Evolutionary conservation across 2,329 filamentous ascomycete genomes (phyloP).

Genomic region (Fusarium sp.): DNA sequence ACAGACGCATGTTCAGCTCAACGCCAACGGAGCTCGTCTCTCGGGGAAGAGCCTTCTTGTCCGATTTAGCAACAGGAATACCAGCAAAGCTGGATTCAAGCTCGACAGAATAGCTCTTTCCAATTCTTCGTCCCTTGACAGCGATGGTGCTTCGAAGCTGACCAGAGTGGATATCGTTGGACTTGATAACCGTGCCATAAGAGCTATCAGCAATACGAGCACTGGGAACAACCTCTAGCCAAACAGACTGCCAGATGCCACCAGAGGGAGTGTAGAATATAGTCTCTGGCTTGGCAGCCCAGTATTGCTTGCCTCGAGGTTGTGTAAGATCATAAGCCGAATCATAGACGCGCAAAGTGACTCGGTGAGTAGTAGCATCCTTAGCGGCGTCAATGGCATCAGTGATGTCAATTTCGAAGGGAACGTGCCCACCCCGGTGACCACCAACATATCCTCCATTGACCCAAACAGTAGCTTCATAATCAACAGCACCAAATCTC

Average conservation of each 20-base stretch:
- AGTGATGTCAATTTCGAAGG: slow-evolving; percentile 65
- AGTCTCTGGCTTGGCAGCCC: slow-evolving; percentile 66
- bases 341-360: slow-evolving; percentile 68
- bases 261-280: slow-evolving; percentile 67
- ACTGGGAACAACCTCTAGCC: slow-evolving; percentile 63
- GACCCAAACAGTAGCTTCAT: slow-evolving; percentile 66
- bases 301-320: slow-evolving; percentile 74
- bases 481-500: slow-evolving; percentile 69
- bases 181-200: slow-evolving; percentile 64
- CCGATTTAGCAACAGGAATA: slow-evolving; percentile 53
- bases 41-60: slow-evolving; percentile 53
- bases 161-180: slow-evolving; percentile 61
- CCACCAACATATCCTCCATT: slow-evolving; percentile 60
- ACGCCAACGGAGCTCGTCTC: slow-evolving; percentile 59
- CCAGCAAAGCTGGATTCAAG: slow-evolving; percentile 63
- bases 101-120: slow-evolving; percentile 58
- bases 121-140: slow-evolving; percentile 57
- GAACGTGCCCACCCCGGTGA: slow-evolving; percentile 67
- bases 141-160: slow-evolving; percentile 59
- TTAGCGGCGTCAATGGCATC: slow-evolving; percentile 50
- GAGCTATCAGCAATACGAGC: slow-evolving; percentile 63
- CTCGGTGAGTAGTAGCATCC: slow-evolving; percentile 43
- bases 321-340: slow-evolving; percentile 71
- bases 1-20: slow-evolving; percentile 58
- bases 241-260: slow-evolving; percentile 66